Percentiles rank a stretch among this genome's conserved stretches.
phyloP scores from a whole-genome alignment of 2,329 filamentous ascomycete species.

The Fusarium concolor region DNA sequence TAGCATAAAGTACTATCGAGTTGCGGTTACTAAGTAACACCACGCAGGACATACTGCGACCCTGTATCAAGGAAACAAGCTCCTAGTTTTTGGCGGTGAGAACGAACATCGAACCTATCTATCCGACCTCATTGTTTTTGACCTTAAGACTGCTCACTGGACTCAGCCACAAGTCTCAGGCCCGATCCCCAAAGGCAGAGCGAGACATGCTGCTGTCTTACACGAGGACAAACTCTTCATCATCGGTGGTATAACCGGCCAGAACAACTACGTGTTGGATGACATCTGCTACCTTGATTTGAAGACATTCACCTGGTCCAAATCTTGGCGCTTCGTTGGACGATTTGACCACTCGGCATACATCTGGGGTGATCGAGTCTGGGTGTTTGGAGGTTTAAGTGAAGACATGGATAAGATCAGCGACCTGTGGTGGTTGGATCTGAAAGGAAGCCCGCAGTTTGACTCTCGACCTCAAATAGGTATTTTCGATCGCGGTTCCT shows the following conservation, averaged over 20 bases:
- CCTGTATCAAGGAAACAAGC: slow-evolving; percentile 90
- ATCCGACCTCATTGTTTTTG: slow-evolving; percentile 95
- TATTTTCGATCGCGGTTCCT: slow-evolving; percentile 60
- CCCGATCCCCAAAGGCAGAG: slow-evolving; percentile 86
- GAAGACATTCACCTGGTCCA: slow-evolving; percentile 98
- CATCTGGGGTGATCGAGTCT: slow-evolving; percentile 90
- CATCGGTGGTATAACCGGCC: slow-evolving; percentile 93
- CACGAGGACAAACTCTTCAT: slow-evolving; percentile 98
- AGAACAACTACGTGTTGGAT: slow-evolving; percentile 91
- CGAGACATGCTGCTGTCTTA: slow-evolving; percentile 91
- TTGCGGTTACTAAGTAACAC: slow-evolving; percentile 23
- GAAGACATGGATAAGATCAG: slow-evolving; percentile 97
- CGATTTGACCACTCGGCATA: slow-evolving; percentile 96
- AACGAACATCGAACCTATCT: slow-evolving; percentile 97
- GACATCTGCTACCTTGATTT: slow-evolving; percentile 97
- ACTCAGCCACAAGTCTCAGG: slow-evolving; percentile 90
- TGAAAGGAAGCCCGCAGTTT: slow-evolving; percentile 90
- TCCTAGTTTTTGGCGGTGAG: slow-evolving; percentile 97
- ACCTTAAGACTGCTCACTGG: slow-evolving; percentile 94
- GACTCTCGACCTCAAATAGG: slow-evolving; percentile 73
- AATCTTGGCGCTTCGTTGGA: slow-evolving; percentile 93
- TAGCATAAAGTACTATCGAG: not conserved
- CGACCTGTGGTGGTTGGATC: slow-evolving; percentile 96
- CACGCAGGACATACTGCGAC: slow-evolving; percentile 87
- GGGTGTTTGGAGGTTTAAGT: slow-evolving; percentile 95